Conservation (phyloP, 139 green algal species). For the Chlorella sorokiniana region DNA sequence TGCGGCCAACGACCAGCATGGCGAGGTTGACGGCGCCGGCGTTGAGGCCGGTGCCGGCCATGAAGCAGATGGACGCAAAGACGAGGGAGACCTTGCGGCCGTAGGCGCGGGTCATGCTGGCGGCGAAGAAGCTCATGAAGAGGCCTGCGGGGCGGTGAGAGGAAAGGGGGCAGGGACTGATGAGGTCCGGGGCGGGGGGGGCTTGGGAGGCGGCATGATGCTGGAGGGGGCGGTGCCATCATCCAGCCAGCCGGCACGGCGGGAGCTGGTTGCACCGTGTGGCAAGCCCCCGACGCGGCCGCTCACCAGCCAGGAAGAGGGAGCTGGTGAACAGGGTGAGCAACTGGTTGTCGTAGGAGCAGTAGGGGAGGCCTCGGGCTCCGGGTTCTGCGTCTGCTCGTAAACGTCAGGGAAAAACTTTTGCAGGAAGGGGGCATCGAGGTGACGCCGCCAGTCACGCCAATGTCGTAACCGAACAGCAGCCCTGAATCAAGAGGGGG, state of each 20-base stretch:
- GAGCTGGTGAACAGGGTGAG: constrained; percentile 77
- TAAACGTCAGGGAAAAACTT: constrained; percentile 65
- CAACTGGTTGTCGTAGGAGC: constrained; percentile 48
- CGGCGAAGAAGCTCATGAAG: constrained; percentile 35
- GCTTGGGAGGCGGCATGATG: too few species aligned
- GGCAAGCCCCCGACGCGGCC: too few species aligned
- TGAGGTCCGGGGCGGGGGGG: too few species aligned
- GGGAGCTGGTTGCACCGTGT: too few species aligned
- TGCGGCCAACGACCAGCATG: constrained; percentile 75
- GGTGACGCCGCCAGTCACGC: constrained; percentile 55
- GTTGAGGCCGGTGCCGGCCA: constrained; percentile 58
- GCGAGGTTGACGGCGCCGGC: constrained; percentile 51
- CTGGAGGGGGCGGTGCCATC: too few species aligned
- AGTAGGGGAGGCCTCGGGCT: not conserved
- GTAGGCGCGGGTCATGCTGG: constrained; percentile 6
- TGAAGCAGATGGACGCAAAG: constrained; percentile 53
- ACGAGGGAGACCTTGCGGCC: constrained; percentile 55
- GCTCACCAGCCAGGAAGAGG: constrained; percentile 74
- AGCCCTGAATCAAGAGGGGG: too few species aligned
- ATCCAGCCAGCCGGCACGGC: too few species aligned
- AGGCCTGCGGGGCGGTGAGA: too few species aligned
- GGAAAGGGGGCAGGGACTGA: too few species aligned
- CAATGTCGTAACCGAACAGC: constrained; percentile 65
- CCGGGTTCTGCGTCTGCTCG: not conserved
- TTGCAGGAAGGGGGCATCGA: constrained; percentile 55